Conservation (phyloP, 2,329 filamentous ascomycete genomes). For the Arachnomyces sp. region DNA sequence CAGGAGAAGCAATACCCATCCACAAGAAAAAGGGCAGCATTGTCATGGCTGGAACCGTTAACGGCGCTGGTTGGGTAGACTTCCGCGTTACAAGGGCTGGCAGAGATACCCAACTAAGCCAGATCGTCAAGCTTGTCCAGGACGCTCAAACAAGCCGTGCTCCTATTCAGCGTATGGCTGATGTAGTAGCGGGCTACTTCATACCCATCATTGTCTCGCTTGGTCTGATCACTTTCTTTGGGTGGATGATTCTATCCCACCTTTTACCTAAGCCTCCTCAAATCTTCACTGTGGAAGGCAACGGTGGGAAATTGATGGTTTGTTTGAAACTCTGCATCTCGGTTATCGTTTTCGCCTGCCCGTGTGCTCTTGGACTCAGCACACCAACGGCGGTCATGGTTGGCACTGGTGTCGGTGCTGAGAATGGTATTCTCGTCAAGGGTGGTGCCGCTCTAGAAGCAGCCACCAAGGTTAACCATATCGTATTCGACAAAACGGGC, state of each 20-base stretch:
- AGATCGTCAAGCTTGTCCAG: constrained; percentile 97
- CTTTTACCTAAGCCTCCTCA: constrained; percentile 72
- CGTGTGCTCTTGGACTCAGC: constrained; percentile 88
- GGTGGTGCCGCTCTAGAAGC: constrained; percentile 86
- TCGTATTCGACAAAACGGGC: constrained; percentile 75
- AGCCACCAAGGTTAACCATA: constrained; percentile 52
- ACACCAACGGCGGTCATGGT: constrained; percentile 99
- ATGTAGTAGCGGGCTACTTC: constrained; percentile 86
- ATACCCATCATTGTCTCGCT: constrained; percentile 81
- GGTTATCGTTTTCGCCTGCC: constrained; percentile 95
- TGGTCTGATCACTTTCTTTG: constrained; percentile 73
- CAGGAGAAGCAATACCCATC: constrained; percentile 91
- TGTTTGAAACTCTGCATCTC: constrained; percentile 97
- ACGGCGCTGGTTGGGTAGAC: constrained; percentile 83
- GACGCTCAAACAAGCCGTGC: constrained; percentile 91
- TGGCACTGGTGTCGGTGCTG: constrained; percentile 89
- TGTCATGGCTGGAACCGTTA: constrained; percentile 90
- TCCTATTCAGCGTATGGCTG: constrained; percentile 87
- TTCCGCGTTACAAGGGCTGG: constrained; percentile 88
- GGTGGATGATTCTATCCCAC: constrained; percentile 94
- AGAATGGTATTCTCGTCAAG: constrained; percentile 96
- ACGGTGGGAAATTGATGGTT: constrained; percentile 89
- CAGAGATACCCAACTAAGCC: constrained; percentile 90
- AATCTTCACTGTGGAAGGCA: constrained; percentile 72
- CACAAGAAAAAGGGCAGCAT: constrained; percentile 72